phyloP scores from a whole-genome alignment of 768 basidiomycete species.

The Russula ochroleuca region DNA sequence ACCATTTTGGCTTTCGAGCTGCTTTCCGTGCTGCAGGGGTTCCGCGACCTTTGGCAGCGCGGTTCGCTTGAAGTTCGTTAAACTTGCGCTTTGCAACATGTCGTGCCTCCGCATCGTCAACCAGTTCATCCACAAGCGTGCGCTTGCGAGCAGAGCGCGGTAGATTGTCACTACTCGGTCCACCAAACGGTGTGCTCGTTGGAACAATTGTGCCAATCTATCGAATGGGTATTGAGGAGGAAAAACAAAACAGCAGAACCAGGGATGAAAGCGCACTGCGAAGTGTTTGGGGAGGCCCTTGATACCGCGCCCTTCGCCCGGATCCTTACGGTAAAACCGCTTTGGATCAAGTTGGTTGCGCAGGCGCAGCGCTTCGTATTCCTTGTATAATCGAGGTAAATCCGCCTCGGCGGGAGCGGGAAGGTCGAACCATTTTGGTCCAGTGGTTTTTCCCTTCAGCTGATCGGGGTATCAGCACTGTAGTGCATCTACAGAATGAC shows the following conservation, averaged over 20 bases:
- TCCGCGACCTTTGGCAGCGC: slow-evolving; percentile 64
- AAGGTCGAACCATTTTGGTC: slow-evolving; percentile 83
- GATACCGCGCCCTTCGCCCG: slow-evolving; percentile 78
- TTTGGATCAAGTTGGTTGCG: slow-evolving; percentile 90
- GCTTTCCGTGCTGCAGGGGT: slow-evolving; percentile 65
- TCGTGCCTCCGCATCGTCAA: slow-evolving; percentile 82
- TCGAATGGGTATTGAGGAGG: slow-evolving; percentile 14
- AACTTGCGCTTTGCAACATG: slow-evolving; percentile 92
- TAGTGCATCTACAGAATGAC: slow-evolving; percentile 9
- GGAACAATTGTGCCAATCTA: slow-evolving; percentile 80
- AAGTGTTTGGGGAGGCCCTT: slow-evolving; percentile 86
- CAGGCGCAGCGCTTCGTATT: slow-evolving; percentile 82
- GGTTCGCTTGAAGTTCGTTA: slow-evolving; percentile 63
- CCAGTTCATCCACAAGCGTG: slow-evolving; percentile 81
- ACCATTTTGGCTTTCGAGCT: slow-evolving; percentile 67
- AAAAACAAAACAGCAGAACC: slow-evolving; percentile 2
- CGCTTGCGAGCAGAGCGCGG: slow-evolving; percentile 67
- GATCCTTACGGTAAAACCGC: slow-evolving; percentile 83
- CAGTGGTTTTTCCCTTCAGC: slow-evolving; percentile 69
- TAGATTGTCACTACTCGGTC: slow-evolving; percentile 65
- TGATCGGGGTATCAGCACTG: slow-evolving; percentile 32
- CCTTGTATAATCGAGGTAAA: slow-evolving; percentile 70
- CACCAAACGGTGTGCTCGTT: slow-evolving; percentile 67
- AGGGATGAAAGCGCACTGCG: slow-evolving; percentile 52
- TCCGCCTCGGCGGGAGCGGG: slow-evolving; percentile 79